Evolutionary conservation across 2,329 filamentous ascomycete genomes (phyloP).

Genomic region (Apiospora sp.): DNA sequence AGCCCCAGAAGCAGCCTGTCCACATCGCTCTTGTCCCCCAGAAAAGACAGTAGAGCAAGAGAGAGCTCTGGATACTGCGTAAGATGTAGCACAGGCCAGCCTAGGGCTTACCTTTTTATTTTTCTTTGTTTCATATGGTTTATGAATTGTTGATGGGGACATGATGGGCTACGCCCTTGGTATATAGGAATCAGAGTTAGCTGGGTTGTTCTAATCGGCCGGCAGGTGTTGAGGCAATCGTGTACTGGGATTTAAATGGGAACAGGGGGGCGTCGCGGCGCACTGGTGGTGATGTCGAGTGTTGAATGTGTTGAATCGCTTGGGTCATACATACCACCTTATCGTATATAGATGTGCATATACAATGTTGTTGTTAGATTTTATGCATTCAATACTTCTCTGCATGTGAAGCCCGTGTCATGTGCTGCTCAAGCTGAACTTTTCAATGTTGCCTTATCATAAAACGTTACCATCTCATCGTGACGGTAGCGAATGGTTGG

Average conservation of each 20-base stretch:
- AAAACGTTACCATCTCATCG: background rate
- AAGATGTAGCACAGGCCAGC: background rate
- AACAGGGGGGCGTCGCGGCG: background rate
- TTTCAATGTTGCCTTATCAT: no score
- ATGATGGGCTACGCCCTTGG: background rate
- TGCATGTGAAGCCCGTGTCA: background rate
- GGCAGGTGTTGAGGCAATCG: conserved; percentile 10
- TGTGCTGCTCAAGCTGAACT: background rate
- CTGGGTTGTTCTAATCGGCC: background rate
- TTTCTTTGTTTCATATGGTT: background rate
- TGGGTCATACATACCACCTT: background rate
- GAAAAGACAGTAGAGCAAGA: background rate
- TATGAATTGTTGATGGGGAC: conserved; percentile 14
- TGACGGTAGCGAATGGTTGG: no score
- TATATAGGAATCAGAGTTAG: background rate
- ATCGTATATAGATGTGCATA: background rate
- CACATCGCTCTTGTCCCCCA: conserved; percentile 23
- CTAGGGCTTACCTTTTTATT: background rate
- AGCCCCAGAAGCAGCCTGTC: conserved; percentile 29
- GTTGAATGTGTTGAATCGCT: background rate
- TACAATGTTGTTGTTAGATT: background rate
- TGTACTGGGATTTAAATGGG: background rate
- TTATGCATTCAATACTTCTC: background rate
- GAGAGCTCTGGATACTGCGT: background rate
- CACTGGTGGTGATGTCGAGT: background rate